Evolutionary conservation across 495 filamentous ascomycete genomes (phyloP), one percentile per base, ranked within the genome.

Genomic region (Tetracladium marchalianum): DNA sequence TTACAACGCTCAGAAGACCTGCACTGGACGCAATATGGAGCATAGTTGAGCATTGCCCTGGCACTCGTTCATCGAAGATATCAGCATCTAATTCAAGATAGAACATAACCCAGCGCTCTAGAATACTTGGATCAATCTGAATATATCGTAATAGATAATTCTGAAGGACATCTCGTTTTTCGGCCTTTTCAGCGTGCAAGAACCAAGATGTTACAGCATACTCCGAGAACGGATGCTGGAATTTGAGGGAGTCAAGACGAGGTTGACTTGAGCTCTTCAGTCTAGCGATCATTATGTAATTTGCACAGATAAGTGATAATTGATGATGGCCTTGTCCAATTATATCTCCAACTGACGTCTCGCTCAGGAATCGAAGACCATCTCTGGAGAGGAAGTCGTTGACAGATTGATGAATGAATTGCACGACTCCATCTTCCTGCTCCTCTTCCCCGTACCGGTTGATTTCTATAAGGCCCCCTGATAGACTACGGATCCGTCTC

Each of bases 391-490:
- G 56, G 31, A 60, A 65, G 39, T 65, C 59, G 15, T 62, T 61
- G 47, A 64, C 58, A 11, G 61, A 59, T 42, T 62, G 55, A 50
- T 65, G 64, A 31, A 67, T 63, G 35, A 68, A 62, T 37, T 63
- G 62, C 13, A 60, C 57, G 40, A 54, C 31, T 4, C 13, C 10
- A 27, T 46, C 12, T 6, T 39, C 13, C 10, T 34, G 41, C 31
- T 15, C 10, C 18, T 34, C n/a, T n/a, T n/a, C n/a, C n/a, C n/a
- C n/a, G n/a, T n/a, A n/a, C n/a, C n/a, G n/a, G n/a, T n/a, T 54
- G 16, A 57, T 38, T 35, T 61, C 60, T 17, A 39, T 51, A 38
- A 68, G 49, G 32, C 60, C 60, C 13, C 56, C 17, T 31, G 60
- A 57, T 10, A 63, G 50, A 22, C 27, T 41, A 15, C 50, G 39